Percentiles rank a stretch among this genome's conserved stretches.
Evolutionary conservation across 305 asterid species (phyloP).

Genomic region (Fraxinus greggii): DNA sequence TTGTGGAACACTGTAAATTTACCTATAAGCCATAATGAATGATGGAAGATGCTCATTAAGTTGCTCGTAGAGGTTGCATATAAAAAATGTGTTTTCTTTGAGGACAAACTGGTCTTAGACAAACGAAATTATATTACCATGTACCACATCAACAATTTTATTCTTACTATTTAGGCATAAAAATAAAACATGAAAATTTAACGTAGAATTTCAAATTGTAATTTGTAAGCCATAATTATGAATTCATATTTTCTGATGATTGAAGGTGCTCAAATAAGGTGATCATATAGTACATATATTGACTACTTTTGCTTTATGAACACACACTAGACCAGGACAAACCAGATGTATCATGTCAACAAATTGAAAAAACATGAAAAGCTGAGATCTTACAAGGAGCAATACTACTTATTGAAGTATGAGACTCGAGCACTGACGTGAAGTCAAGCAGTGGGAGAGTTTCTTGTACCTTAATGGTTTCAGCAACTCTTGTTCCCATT

Average conservation of each 20-base stretch:
- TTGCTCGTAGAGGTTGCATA: not conserved
- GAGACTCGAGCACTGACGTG: not conserved
- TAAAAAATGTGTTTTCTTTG: not conserved
- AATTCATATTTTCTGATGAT: not conserved
- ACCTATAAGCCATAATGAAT: not conserved
- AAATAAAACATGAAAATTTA: not conserved
- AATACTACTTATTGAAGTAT: not conserved
- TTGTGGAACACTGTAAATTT: not conserved
- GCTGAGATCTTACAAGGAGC: not conserved
- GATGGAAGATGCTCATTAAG: not conserved
- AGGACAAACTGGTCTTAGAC: not conserved
- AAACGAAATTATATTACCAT: not conserved
- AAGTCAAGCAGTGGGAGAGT: not conserved
- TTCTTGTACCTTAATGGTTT: slow-evolving; percentile 34
- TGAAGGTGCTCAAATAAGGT: not conserved
- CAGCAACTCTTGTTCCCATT: slow-evolving; percentile 17
- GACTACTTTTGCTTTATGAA: not conserved
- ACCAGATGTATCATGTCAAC: not conserved
- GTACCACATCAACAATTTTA: not conserved
- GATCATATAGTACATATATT: slow-evolving; percentile 2
- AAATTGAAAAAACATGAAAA: not conserved
- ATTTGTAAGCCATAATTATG: slow-evolving; percentile 1
- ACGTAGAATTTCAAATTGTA: not conserved
- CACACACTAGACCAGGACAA: not conserved
- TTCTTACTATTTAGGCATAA: not conserved